Evolutionary conservation across 2,329 filamentous ascomycete genomes (phyloP), one percentile per base, ranked within the genome.

Genomic region (Hansfordia pulvinata): DNA sequence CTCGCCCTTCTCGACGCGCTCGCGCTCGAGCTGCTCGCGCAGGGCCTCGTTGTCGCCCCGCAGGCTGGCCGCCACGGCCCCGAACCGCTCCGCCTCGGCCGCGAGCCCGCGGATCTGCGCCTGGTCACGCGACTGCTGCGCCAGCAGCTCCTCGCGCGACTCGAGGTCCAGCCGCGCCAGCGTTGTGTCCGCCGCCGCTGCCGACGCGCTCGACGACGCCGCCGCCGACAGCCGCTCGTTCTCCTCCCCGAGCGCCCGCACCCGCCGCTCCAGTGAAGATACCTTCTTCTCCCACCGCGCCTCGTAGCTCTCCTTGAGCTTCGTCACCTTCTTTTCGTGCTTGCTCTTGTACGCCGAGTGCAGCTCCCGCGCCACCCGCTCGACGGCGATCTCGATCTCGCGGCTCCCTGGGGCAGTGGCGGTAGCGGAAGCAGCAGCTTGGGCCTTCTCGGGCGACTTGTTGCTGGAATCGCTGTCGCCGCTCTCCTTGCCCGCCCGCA

Each of bases 281-380:
- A 88, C 71, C 44, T 79, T 82, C 63, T 92, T 92, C 53, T 93
- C 84, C 70, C 84, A 90, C 29, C 88, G 76, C 24, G 70, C 69
- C 50, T 94, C 84, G 55, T 96, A 79, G 35, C 69, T 76, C 54
- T 77, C 76, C 57, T 78, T 96, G 37, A 98, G 64, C 4, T 86
- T 88, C 1, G 82, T 71, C 23, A 96, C 88, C 60, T 98, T 98
- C 35, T 77, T 83, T 58, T 96, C 88, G 50, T 98, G 90, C 58
- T 98, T 98, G 47, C 79, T 76, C 59, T 94, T 96, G 67, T 98
- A 98, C 8, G 93, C 66, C 0, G 77, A 68, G 49, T 98, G 90
- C 20, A 98, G 66, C 47, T 98, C 90, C 17, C 84, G 71, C n/a
- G 88, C 86, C 20, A 96, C 85, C 38, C 86, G 84, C 53, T 93